Conservation (phyloP, 2,329 filamentous ascomycete genomes). For the Aspergillus pseudoglaucus region DNA sequence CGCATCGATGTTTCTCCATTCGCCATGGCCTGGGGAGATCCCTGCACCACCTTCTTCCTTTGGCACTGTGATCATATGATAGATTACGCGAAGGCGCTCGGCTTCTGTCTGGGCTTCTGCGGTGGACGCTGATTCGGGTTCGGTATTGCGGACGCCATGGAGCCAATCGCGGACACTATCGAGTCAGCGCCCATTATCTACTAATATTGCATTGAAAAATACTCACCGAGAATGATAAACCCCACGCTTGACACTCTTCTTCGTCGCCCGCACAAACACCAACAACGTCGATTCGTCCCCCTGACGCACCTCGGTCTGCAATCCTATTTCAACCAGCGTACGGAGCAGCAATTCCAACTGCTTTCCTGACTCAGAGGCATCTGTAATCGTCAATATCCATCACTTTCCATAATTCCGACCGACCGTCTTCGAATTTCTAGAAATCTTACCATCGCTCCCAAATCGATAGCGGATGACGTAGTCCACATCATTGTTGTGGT, state of each 20-base stretch:
- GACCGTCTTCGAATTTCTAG: neutral
- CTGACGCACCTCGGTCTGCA: slow-evolving; percentile 80
- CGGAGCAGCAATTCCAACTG: slow-evolving; percentile 74
- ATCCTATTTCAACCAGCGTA: slow-evolving; percentile 67
- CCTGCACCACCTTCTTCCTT: slow-evolving; percentile 71
- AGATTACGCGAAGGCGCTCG: slow-evolving; percentile 79
- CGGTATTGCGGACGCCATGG: slow-evolving; percentile 74
- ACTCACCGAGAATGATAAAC: slow-evolving; percentile 70
- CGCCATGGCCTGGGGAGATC: slow-evolving; percentile 61
- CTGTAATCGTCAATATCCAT: slow-evolving; percentile 36
- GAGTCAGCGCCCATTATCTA: neutral
- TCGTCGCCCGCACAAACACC: slow-evolving; percentile 76
- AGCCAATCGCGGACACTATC: slow-evolving; percentile 90
- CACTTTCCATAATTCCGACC: too few species aligned
- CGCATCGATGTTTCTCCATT: slow-evolving; percentile 67
- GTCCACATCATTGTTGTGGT: slow-evolving; percentile 67
- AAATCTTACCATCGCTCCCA: slow-evolving; percentile 47
- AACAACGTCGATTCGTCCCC: slow-evolving; percentile 71
- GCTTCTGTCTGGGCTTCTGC: slow-evolving; percentile 83
- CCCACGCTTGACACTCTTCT: slow-evolving; percentile 68
- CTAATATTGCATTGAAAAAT: neutral
- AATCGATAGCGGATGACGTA: slow-evolving; percentile 82
- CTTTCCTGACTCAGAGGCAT: slow-evolving; percentile 61
- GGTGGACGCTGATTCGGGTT: slow-evolving; percentile 63
- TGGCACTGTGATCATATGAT: slow-evolving; percentile 73